Evolutionary conservation across 257 asterid genomes (phyloP), one percentile per base, ranked within the genome.

Genomic region (Datura wrightii): DNA sequence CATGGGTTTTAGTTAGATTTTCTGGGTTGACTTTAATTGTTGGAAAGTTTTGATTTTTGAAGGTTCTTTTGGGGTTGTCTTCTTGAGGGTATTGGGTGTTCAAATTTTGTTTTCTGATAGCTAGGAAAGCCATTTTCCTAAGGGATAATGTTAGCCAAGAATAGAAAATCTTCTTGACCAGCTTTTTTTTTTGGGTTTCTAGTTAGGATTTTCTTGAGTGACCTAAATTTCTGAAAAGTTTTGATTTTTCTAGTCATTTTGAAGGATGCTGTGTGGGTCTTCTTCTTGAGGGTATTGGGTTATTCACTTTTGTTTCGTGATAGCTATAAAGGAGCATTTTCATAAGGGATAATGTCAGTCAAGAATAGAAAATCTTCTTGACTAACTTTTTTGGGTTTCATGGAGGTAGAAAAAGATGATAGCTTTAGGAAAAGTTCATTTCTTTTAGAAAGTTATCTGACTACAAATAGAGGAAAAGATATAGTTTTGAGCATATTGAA

Each of bases 401-500:
- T 16, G 42, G 82, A 54, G 82, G 63, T 78, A 31, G 31, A 50
- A 31, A 50, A 76, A 52, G 82, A 50, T 76, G 24, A 34, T 52
- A 18, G 0, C 31, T 52, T 78, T 76, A 16, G 19, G 6, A 50
- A 69, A 50, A 76, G 44, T 31, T 76, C 37, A 36, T 36, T 19
- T 82, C 55, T 58, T 71, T 79, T 31, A 74, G 31, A 76, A 56
- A 84, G 83, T 19, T 39, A 18, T 84, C 3, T 74, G 83, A 72
- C 13, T 78, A 76, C 48, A 31, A 63, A 8, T 67, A 54, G 52
- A 42, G 19, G 31, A 8, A 50, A 65, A 46, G 66, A 13, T 42
- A 14, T 1, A 44, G 13, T 19, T 24, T 15, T 54, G 16, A 42
- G 67, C 9, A 37, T 66, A 14, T 65, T 36, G 65, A 74, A 83